These are phyloP conservation scores for Smallanthus sonchifolius DNA, from an alignment of 129 eudicot species.

Conservation along the genomic window DNA sequence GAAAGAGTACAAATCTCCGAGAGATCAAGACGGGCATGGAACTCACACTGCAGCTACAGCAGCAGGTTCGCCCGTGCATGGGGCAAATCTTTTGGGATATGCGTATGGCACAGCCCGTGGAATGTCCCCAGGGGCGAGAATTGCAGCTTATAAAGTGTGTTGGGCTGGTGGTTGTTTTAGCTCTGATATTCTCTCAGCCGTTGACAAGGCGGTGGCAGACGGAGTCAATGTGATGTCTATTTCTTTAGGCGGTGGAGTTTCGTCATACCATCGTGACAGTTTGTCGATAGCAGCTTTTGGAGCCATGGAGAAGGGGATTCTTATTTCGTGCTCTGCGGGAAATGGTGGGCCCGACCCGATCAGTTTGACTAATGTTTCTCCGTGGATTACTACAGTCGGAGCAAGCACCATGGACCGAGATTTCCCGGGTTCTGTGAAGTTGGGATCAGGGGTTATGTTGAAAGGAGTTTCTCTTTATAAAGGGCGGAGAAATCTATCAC, in stretches of 20 bases:
- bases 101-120: constrained; percentile 86
- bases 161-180: constrained; percentile 93
- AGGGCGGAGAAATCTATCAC: constrained; percentile 48
- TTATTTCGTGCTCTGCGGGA: constrained; percentile 87
- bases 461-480: constrained; percentile 74
- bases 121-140: constrained; percentile 74
- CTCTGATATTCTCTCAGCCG: constrained; percentile 85
- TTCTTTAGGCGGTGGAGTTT: constrained; percentile 87
- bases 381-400: constrained; percentile 87
- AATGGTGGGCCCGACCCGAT: constrained; percentile 89
- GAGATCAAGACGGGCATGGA: constrained; percentile 95
- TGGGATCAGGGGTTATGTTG: constrained; percentile 48
- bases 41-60: constrained; percentile 93
- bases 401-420: constrained; percentile 96
- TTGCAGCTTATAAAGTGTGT: constrained; percentile 91
- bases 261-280: constrained; percentile 73
- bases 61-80: constrained; percentile 70
- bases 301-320: constrained; percentile 86
- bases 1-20: constrained; percentile 69
- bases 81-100: constrained; percentile 80
- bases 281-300: constrained; percentile 80
- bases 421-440: constrained; percentile 61
- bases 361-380: constrained; percentile 81
- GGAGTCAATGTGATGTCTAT: constrained; percentile 81
- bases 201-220: constrained; percentile 76